Base-by-base conservation (phyloP, 495 filamentous ascomycete genomes). In the Annulohypoxylon moriforme region DNA sequence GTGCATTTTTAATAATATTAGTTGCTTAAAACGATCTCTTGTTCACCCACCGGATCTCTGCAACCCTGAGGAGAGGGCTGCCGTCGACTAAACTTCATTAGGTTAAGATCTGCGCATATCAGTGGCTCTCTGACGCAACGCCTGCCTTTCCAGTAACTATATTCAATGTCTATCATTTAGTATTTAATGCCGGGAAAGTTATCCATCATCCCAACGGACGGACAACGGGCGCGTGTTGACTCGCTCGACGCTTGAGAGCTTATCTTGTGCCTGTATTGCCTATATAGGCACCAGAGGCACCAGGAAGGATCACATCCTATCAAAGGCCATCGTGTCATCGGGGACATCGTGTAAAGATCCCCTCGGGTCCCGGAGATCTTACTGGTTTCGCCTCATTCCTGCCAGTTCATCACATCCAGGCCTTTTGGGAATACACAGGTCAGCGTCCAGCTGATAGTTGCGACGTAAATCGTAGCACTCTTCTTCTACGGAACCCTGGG, bases 301-400 rank as follows among this genome's bases (percentile, higher is more conserved):
- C 24, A 50, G 8, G 44, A 63, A 72, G 55, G 46, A 67, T 65
- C 53, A 50, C 58, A 34, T 72, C 64, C 25, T 59, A 38, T 53
- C 29, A 29, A 50, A 60, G 20, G 5, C 14, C 38, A 56, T 67
- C 57, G 46, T 72, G 22, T 53, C 47, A 68, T 68, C 52, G 44
- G 47, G 40, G 40, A 61, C 52, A 68, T 68, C 55, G 64, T 60
- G 60, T 68, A 62, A 34, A 59, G 62, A 27, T 64, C 42, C 58
- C 22, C 42, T 69, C 66, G 71, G 62, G 40, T 59, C 62, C 60
- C 66, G 61, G 47, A 47, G 47, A 67, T 73, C 62, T 66, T 67
- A 67, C 65, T 69, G 49, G 65, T 50, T 68, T 73, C 66, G 70
- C 65, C 70, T 65, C 65, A 73, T 66, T 73, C 61, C 56, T 66